Conservation (phyloP, 2,329 filamentous ascomycete species). For the Corinectria fuckeliana region DNA sequence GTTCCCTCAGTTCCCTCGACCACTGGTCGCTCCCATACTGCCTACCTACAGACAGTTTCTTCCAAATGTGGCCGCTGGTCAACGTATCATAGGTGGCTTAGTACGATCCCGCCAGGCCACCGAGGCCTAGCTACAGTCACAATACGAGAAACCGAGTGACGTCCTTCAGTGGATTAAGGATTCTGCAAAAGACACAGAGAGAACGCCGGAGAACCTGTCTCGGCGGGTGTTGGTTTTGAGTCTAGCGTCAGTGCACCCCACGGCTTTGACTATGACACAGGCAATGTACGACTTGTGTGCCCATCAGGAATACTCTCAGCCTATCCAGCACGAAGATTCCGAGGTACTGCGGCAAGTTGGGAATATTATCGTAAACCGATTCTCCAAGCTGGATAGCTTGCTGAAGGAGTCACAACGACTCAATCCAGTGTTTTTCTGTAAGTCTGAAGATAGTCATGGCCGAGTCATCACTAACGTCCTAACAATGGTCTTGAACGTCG, state of each 20-base stretch:
- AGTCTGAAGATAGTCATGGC: background rate
- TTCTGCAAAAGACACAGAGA: background rate
- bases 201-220: background rate
- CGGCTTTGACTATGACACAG: background rate
- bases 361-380: background rate
- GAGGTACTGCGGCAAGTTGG: background rate
- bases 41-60: background rate
- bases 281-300: background rate
- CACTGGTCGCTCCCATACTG: background rate
- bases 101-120: background rate
- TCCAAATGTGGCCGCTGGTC: background rate
- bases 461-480: background rate
- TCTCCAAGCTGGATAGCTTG: background rate
- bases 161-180: slow-evolving; percentile 6
- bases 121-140: background rate
- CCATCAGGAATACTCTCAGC: background rate
- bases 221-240: background rate
- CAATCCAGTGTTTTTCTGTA: background rate
- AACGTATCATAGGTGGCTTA: background rate
- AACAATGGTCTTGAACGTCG: background rate
- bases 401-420: slow-evolving; percentile 1
- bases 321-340: background rate
- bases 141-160: background rate
- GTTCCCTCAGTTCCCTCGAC: background rate
- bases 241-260: background rate